Conservation (phyloP, 768 basidiomycete species). For the Russula griseocarnosa region DNA sequence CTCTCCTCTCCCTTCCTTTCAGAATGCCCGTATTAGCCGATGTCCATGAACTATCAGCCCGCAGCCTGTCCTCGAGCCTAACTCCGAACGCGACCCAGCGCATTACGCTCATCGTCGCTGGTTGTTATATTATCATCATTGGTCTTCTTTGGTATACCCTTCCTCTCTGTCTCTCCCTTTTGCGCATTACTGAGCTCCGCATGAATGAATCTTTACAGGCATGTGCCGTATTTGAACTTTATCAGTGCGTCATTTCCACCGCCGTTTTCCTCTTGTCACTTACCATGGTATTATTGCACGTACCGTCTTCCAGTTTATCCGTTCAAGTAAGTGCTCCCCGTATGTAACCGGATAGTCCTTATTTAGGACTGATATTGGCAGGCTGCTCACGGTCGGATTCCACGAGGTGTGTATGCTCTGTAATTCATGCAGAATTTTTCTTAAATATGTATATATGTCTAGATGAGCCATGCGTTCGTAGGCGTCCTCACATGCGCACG, state of each 20-base stretch:
- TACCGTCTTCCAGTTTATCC: slow-evolving; percentile 65
- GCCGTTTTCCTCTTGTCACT: not conserved
- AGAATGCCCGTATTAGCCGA: slow-evolving; percentile 26
- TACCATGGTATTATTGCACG: not conserved
- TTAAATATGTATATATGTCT: not conserved
- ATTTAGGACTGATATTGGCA: slow-evolving; percentile 31
- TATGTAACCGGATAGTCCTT: not conserved
- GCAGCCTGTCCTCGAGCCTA: slow-evolving; percentile 35
- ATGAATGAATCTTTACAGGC: slow-evolving; percentile 44
- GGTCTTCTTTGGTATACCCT: slow-evolving; percentile 69
- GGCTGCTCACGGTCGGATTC: slow-evolving; percentile 82
- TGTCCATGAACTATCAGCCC: slow-evolving; percentile 23
- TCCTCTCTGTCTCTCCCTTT: not conserved
- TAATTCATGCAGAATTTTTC: not conserved
- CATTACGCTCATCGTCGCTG: slow-evolving; percentile 77
- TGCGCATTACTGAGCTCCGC: not conserved
- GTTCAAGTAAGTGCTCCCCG: slow-evolving; percentile 59
- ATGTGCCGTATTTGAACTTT: slow-evolving; percentile 65
- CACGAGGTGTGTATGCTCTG: slow-evolving; percentile 57
- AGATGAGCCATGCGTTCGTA: slow-evolving; percentile 85
- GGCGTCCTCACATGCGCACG: slow-evolving; percentile 82
- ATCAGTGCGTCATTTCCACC: slow-evolving; percentile 55
- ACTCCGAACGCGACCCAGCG: slow-evolving; percentile 70
- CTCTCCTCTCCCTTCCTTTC: not conserved
- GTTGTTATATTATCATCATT: slow-evolving; percentile 66